These are phyloP conservation scores for Colletotrichum caudatum DNA, from an alignment of 2,329 filamentous ascomycete species.

Conservation along the genomic window DNA sequence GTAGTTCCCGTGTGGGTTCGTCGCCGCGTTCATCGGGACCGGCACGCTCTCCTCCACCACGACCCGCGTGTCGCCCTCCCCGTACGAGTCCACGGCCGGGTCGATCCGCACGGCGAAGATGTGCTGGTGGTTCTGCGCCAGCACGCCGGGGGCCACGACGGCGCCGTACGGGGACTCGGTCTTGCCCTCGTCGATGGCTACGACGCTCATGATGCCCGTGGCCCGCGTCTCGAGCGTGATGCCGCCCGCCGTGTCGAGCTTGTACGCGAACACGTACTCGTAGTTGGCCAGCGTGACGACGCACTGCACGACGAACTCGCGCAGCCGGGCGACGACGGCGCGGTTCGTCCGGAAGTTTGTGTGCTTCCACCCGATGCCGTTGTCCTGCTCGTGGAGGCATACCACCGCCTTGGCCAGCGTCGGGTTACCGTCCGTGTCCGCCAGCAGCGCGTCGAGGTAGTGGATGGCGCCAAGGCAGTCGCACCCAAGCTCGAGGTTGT, in stretches of 20 bases:
- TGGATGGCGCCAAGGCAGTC: constrained; percentile 78
- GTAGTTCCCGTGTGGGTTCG: constrained; percentile 72
- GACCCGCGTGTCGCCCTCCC: constrained; percentile 63
- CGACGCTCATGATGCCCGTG: constrained; percentile 73
- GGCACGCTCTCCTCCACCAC: constrained; percentile 54
- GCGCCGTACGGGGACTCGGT: constrained; percentile 67
- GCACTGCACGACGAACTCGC: constrained; percentile 75
- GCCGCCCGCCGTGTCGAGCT: constrained; percentile 71
- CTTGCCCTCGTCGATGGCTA: constrained; percentile 67
- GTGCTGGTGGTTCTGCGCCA: constrained; percentile 79
- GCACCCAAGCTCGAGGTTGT: constrained; percentile 76
- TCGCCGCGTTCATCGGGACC: constrained; percentile 58
- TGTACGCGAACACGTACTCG: constrained; percentile 69
- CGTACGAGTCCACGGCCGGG: constrained; percentile 67
- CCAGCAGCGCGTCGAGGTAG: constrained; percentile 69
- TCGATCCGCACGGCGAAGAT: constrained; percentile 75
- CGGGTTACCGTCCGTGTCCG: constrained; percentile 65
- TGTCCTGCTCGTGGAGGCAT: constrained; percentile 78
- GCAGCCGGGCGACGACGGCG: constrained; percentile 69
- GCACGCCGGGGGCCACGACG: constrained; percentile 71
- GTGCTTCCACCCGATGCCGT: constrained; percentile 79
- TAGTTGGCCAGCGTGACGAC: constrained; percentile 79
- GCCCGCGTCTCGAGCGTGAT: constrained; percentile 73
- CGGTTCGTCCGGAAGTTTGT: constrained; percentile 74
- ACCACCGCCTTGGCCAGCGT: constrained; percentile 68